Conservation (phyloP, 2,329 filamentous ascomycete genomes). For the Herpotrichia juniperi region DNA sequence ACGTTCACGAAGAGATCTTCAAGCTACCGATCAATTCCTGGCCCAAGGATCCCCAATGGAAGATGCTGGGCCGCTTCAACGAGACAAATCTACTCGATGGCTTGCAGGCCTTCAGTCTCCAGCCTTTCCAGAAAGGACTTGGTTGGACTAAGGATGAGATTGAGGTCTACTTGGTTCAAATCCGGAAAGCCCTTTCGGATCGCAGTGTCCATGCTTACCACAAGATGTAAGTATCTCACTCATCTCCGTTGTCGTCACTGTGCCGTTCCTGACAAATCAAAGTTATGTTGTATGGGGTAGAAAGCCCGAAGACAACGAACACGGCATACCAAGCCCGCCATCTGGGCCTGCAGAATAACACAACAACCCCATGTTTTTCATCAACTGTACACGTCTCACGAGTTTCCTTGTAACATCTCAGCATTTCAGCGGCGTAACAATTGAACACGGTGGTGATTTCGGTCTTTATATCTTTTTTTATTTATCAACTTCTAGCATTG, state of each 20-base stretch:
- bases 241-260: background rate
- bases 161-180: constrained; percentile 51
- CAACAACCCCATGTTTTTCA: background rate
- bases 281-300: constrained; percentile 25
- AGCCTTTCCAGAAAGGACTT: constrained; percentile 50
- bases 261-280: constrained; percentile 1
- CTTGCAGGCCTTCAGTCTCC: constrained; percentile 51
- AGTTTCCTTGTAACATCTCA: constrained; percentile 19
- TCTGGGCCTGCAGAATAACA: constrained; percentile 2
- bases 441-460: constrained; percentile 7
- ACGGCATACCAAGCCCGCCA: constrained; percentile 16
- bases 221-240: constrained; percentile 43
- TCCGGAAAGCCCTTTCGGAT: constrained; percentile 48
- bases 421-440: constrained; percentile 29
- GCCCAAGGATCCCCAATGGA: constrained; percentile 55
- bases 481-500: constrained; percentile 13
- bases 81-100: constrained; percentile 54
- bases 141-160: constrained; percentile 53
- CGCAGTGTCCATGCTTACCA: constrained; percentile 50
- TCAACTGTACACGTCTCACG: constrained; percentile 16
- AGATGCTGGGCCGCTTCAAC: constrained; percentile 57
- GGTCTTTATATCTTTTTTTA: constrained; percentile 10
- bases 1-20: constrained; percentile 59
- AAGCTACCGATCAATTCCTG: constrained; percentile 61
- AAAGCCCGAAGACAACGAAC: constrained; percentile 21